These are phyloP conservation scores for Phaffia tasmanica DNA, from an alignment of 768 basidiomycete species.

Conservation along the genomic window DNA sequence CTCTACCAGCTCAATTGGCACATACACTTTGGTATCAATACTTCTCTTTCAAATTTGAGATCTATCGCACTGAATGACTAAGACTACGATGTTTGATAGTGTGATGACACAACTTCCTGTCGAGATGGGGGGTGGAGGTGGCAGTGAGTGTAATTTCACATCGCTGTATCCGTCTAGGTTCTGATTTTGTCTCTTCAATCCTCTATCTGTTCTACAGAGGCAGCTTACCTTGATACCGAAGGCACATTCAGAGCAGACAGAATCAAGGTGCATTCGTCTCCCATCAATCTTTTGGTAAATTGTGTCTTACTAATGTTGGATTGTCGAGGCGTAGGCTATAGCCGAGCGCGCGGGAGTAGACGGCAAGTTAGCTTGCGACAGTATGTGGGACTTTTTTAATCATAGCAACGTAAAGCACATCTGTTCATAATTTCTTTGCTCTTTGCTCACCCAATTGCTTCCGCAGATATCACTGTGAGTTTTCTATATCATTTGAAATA, in stretches of 20 bases:
- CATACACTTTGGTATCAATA: slow-evolving; percentile 14
- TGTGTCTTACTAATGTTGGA: not conserved
- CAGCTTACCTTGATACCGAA: slow-evolving; percentile 24
- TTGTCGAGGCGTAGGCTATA: slow-evolving; percentile 15
- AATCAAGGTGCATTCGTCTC: slow-evolving; percentile 10
- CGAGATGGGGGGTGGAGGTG: slow-evolving; percentile 25
- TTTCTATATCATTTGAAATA: not conserved
- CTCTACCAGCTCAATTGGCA: slow-evolving; percentile 8
- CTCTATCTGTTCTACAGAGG: not conserved
- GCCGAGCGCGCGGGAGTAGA: slow-evolving; percentile 25
- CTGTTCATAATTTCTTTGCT: not conserved
- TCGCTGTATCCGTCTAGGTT: not conserved
- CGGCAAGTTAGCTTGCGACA: slow-evolving; percentile 12
- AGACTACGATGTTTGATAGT: not conserved
- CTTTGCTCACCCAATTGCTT: not conserved
- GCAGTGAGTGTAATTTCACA: slow-evolving; percentile 10
- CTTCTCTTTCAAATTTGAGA: not conserved
- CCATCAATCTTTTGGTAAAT: not conserved
- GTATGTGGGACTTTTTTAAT: not conserved
- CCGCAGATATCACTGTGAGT: slow-evolving; percentile 13
- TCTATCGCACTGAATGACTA: not conserved
- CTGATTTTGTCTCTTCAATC: not conserved
- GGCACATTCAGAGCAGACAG: slow-evolving; percentile 24
- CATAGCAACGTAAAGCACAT: not conserved
- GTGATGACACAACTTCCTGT: slow-evolving; percentile 24